Conservation (phyloP, 2,329 filamentous ascomycete species). For the Sclerotinia borealis region DNA sequence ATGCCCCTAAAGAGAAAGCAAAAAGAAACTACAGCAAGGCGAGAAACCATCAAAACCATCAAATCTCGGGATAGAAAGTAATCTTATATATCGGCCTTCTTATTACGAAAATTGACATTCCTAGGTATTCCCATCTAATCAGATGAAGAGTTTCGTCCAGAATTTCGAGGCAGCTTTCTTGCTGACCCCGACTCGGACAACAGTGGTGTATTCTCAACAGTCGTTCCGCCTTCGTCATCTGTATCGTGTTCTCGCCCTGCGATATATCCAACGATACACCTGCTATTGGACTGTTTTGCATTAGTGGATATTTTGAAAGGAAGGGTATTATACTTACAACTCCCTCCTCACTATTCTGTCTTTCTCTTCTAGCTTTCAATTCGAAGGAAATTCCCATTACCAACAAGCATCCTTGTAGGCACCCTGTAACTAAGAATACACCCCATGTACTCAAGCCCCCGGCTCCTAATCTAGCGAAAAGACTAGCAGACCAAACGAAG, state of each 20-base stretch:
- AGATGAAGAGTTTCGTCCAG: not conserved
- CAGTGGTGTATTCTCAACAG: slow-evolving; percentile 14
- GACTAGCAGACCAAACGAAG: slow-evolving; percentile 79
- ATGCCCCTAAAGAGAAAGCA: not conserved
- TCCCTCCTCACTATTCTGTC: slow-evolving; percentile 12
- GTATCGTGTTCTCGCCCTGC: slow-evolving; percentile 13
- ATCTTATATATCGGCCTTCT: not conserved
- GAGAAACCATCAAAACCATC: not conserved
- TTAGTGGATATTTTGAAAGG: not conserved
- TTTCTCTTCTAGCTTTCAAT: slow-evolving; percentile 33
- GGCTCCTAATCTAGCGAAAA: slow-evolving; percentile 71
- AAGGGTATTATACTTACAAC: slow-evolving; percentile 12
- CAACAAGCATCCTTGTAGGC: slow-evolving; percentile 76
- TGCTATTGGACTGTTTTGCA: slow-evolving; percentile 11
- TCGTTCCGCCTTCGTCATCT: slow-evolving; percentile 18
- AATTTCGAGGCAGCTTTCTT: not conserved
- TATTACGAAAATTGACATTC: not conserved
- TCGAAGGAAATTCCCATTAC: slow-evolving; percentile 76
- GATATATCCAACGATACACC: slow-evolving; percentile 17
- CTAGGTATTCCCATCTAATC: not conserved
- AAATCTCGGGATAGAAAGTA: not conserved
- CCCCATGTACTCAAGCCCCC: slow-evolving; percentile 95
- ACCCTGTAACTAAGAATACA: slow-evolving; percentile 79
- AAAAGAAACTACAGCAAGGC: not conserved
- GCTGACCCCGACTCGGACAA: slow-evolving; percentile 2